Conservation (phyloP, 2,329 filamentous ascomycete species). For the Trichoderma atroviride region DNA sequence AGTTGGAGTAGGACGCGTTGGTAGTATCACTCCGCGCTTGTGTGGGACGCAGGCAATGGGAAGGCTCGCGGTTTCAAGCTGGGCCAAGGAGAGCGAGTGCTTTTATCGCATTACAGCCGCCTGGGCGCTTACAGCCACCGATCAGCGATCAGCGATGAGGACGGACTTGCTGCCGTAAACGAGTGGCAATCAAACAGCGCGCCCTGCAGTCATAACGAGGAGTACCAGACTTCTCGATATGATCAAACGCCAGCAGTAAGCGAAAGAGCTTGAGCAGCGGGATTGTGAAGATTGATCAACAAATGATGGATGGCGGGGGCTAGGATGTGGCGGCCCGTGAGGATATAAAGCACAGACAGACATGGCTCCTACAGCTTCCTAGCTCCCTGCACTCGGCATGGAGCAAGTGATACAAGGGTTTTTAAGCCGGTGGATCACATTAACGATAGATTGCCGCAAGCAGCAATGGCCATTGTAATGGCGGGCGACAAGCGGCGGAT, state of each 20-base stretch:
- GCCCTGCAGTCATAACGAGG: constrained; percentile 28
- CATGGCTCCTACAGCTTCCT: constrained; percentile 4
- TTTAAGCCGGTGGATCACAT: constrained; percentile 22
- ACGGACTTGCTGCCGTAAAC: constrained; percentile 4
- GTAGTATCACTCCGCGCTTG: background rate
- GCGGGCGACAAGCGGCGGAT: constrained; percentile 1
- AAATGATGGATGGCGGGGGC: constrained; percentile 19
- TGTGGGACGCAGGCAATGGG: constrained; percentile 36
- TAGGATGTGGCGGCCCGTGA: constrained; percentile 19
- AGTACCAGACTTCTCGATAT: constrained; percentile 35
- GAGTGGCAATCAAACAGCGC: constrained; percentile 14
- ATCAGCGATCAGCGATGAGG: background rate
- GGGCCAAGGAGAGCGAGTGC: constrained; percentile 23
- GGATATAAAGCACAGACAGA: constrained; percentile 25
- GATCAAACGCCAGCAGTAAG: constrained; percentile 19
- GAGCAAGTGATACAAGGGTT: constrained; percentile 19
- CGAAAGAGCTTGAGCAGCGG: constrained; percentile 28
- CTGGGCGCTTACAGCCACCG: constrained; percentile 20
- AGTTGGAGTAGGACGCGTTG: constrained; percentile 2
- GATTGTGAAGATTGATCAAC: constrained; percentile 24
- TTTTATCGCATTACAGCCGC: constrained; percentile 22
- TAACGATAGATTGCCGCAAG: constrained; percentile 2
- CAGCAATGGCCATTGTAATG: background rate
- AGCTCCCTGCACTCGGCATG: constrained; percentile 19
- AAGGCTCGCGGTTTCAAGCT: constrained; percentile 12